phyloP scores from a whole-genome alignment of 1,284 basidiomycete species.

The Ganoderma multipileum region DNA sequence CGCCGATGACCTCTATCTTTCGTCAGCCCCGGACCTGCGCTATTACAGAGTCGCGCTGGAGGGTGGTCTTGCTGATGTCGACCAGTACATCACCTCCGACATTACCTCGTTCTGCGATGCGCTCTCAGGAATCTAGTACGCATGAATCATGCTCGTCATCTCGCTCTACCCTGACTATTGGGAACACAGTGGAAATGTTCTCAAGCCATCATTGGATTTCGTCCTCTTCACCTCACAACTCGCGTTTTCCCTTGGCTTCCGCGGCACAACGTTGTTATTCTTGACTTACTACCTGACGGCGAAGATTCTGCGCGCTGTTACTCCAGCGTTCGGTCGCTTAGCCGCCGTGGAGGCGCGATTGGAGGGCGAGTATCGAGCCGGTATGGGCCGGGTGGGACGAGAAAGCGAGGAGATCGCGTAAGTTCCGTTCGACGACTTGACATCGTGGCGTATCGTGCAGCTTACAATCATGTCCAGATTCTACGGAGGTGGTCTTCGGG shows the following conservation, averaged over 20 bases:
- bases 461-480: slow-evolving; percentile 55
- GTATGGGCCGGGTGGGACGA: slow-evolving; percentile 87
- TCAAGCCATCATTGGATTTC: slow-evolving; percentile 92
- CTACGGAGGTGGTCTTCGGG: slow-evolving; percentile 89
- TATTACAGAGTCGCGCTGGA: slow-evolving; percentile 71
- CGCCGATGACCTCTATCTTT: slow-evolving; percentile 92
- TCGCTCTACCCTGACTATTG: neutral
- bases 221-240: slow-evolving; percentile 95
- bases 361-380: slow-evolving; percentile 91
- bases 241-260: slow-evolving; percentile 82
- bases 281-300: slow-evolving; percentile 89
- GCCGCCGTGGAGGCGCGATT: slow-evolving; percentile 89
- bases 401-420: slow-evolving; percentile 95
- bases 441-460: neutral
- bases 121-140: slow-evolving; percentile 88
- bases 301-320: slow-evolving; percentile 83
- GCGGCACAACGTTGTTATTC: slow-evolving; percentile 82
- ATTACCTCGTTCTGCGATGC: slow-evolving; percentile 92
- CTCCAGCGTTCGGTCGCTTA: slow-evolving; percentile 93
- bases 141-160: slow-evolving; percentile 16
- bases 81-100: slow-evolving; percentile 94
- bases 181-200: slow-evolving; percentile 56
- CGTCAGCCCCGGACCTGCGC: slow-evolving; percentile 68
- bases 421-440: slow-evolving; percentile 40
- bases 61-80: slow-evolving; percentile 75